Conservation (phyloP, 345 rosid genomes). For the Draba incana region DNA sequence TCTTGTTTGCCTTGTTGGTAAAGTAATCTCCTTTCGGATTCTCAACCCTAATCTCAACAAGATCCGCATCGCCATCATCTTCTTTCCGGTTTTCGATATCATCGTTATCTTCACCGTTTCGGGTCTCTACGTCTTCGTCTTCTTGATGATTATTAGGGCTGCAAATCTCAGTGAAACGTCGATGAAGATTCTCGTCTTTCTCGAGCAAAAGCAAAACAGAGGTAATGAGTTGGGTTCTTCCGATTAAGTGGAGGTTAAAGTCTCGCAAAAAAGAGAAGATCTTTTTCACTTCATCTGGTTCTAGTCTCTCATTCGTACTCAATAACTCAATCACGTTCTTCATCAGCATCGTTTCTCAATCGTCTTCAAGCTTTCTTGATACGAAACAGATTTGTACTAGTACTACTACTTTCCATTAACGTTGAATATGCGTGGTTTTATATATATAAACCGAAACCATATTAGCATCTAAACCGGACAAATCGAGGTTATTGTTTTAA, state of each 20-base stretch:
- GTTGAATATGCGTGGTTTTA: too few relatives aligned
- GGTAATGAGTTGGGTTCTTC: background rate
- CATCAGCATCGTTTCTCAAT: background rate
- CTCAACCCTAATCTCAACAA: background rate
- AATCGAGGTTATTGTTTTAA: too few relatives aligned
- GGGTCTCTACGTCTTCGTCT: background rate
- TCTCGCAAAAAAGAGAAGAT: background rate
- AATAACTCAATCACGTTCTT: background rate
- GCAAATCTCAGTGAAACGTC: background rate
- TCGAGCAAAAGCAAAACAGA: constrained; percentile 15
- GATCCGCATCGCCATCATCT: background rate
- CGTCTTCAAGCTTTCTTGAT: too few relatives aligned
- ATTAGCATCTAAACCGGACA: too few relatives aligned
- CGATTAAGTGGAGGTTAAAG: background rate
- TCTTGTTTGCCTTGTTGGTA: background rate
- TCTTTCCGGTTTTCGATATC: background rate
- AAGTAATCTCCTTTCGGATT: background rate
- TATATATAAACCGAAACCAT: too few relatives aligned
- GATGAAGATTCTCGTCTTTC: constrained; percentile 1
- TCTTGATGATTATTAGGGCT: background rate
- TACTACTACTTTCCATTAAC: too few relatives aligned
- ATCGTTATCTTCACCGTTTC: background rate
- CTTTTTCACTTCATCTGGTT: background rate
- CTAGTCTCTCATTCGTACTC: background rate
- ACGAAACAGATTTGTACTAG: too few relatives aligned